A percentile compares a stretch with the other conserved stretches of the same genome.
phyloP scores from a whole-genome alignment of 495 filamentous ascomycete species.

The Xylaria acuta region DNA sequence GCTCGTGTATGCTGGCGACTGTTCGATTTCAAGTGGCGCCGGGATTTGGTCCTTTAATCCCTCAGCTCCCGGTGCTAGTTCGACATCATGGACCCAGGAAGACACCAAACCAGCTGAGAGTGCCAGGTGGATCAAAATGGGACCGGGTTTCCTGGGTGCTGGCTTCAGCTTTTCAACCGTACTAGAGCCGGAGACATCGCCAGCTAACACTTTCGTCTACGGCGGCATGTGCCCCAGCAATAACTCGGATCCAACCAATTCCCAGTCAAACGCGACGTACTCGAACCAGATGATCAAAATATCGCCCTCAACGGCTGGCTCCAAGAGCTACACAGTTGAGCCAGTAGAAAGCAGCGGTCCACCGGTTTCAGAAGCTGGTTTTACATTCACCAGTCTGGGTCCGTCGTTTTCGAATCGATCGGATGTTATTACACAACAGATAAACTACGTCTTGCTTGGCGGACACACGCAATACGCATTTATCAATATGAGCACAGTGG shows the following conservation, averaged over 20 bases:
- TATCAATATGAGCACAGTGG: constrained; percentile 90
- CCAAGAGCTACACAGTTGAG: constrained; percentile 30
- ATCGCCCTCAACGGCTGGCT: constrained; percentile 46
- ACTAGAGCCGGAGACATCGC: constrained; percentile 54
- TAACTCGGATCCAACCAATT: constrained; percentile 50
- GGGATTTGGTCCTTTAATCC: constrained; percentile 49
- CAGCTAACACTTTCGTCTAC: constrained; percentile 71
- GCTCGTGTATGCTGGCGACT: constrained; percentile 73
- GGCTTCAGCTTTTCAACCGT: constrained; percentile 71
- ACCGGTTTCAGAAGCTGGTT: constrained; percentile 85
- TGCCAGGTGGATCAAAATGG: constrained; percentile 43
- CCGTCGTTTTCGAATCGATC: constrained; percentile 64
- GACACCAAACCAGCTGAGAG: constrained; percentile 29
- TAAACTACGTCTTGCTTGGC: constrained; percentile 80
- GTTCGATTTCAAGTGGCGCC: constrained; percentile 50
- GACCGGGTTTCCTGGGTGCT: constrained; percentile 71
- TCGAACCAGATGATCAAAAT: constrained; percentile 75
- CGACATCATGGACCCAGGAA: constrained; percentile 39
- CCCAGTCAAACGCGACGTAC: constrained; percentile 73
- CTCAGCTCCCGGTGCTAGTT: constrained; percentile 26
- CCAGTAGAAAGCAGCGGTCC: constrained; percentile 42
- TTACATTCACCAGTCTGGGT: constrained; percentile 74
- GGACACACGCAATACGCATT: constrained; percentile 86
- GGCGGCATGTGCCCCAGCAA: constrained; percentile 84
- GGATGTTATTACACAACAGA: constrained; percentile 65